A percentile compares a stretch with the other conserved stretches of the same genome.
Conservation (phyloP, 2,329 filamentous ascomycete genomes). For the Fonsecaea pedrosoi region DNA sequence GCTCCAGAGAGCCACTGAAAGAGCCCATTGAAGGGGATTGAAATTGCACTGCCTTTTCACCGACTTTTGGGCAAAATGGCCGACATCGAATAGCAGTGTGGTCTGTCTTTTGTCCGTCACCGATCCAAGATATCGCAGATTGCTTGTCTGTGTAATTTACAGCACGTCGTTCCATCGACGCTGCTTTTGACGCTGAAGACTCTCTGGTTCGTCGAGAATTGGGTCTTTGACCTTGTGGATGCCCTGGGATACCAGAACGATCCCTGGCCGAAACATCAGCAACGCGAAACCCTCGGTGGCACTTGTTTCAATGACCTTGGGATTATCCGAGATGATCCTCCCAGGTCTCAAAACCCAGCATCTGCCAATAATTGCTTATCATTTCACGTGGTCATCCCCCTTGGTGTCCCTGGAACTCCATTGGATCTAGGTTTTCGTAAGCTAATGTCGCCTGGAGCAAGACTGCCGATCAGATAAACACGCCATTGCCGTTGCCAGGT, state of each 20-base stretch:
- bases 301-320: slow-evolving; percentile 15
- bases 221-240: not conserved
- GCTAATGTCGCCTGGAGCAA: slow-evolving; percentile 15
- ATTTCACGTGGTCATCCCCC: slow-evolving; percentile 28
- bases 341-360: not conserved
- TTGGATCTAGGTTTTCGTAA: slow-evolving; percentile 9
- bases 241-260: not conserved
- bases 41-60: slow-evolving; percentile 29
- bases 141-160: slow-evolving; percentile 25
- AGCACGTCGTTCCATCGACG: slow-evolving; percentile 26
- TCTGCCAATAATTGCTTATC: slow-evolving; percentile 28
- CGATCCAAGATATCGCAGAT: not conserved
- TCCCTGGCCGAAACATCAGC: slow-evolving; percentile 29
- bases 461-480: slow-evolving; percentile 21
- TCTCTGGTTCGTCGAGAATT: not conserved
- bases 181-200: not conserved
- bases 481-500: slow-evolving; percentile 2
- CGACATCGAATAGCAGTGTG: slow-evolving; percentile 17
- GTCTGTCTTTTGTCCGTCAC: slow-evolving; percentile 11
- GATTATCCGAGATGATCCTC: slow-evolving; percentile 30
- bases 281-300: slow-evolving; percentile 31
- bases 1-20: slow-evolving; percentile 9
- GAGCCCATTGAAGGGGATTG: slow-evolving; percentile 1
- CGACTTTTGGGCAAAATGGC: slow-evolving; percentile 31
- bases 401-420: not conserved